Evolutionary conservation across 1,284 basidiomycete species (phyloP), one percentile per base, ranked within the genome.

Genomic region (Cutaneotrichosporon curvatum): DNA sequence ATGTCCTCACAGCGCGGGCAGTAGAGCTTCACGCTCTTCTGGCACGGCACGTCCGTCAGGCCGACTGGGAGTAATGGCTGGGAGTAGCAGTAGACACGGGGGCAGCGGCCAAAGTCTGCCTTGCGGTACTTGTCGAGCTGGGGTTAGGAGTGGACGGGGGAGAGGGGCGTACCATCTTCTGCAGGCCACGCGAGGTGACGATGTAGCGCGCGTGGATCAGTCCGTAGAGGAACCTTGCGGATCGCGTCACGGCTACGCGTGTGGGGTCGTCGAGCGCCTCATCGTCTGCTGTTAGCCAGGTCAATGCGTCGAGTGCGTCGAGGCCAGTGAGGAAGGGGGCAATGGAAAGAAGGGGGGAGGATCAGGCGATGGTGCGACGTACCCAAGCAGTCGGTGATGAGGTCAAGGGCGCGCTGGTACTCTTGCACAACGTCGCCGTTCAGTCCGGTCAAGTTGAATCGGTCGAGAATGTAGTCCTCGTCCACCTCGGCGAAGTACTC

Each of bases 401-500:
- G 78, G 68, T 98, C 94, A 44, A 98, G 75, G 0, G 94, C 94
- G 61, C 95, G 85, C 2, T 84, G 75, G 63, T 97, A 98, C 73
- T 96, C 89, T 55, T 90, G 82, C 7, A 97, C 65, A 20, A 73
- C 90, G 71, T 98, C 94, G 56, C 87, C 87, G 73, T 97, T 97
- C 52, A 97, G 78, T 2, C 95, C 94, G 5, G 94, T 98, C 47
- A 98, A 78, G 73, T 97, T 98, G 81, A 98, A 97, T 38, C 94
- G 81, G 74, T 98, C 94, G 41, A 97, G 79, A 61, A 98, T 97
- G 73, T 97, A 98, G 73, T 97, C 94, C 66, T 97, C 92, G 68
- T 98, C 95, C 57, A 98, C 89, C 75, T 98, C 92, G 73, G 92
- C 96, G 70, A 97, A 98, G 77, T 98, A 98, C 74, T 98, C 94